Evolutionary conservation across 2,329 filamentous ascomycete species (phyloP).

Genomic region (Chrysoporthe puriensis): DNA sequence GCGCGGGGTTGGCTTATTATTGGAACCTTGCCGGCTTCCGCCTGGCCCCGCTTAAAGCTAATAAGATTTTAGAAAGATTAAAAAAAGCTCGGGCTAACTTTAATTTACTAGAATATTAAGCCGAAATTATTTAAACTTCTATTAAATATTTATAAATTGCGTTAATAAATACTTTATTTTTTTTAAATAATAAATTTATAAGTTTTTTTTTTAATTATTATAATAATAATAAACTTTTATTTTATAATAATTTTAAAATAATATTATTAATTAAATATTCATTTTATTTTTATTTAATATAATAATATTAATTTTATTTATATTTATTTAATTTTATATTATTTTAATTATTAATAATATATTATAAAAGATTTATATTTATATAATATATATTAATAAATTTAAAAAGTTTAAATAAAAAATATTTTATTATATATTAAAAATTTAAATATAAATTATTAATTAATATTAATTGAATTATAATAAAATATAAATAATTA

Average conservation of each 20-base stretch:
- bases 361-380: neutral
- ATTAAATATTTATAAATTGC: neutral
- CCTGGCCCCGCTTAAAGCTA: neutral
- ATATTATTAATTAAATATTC: too few species aligned
- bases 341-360: neutral
- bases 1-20: too few species aligned
- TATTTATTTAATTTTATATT: neutral
- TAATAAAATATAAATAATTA: neutral
- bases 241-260: too few species aligned
- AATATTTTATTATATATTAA: neutral
- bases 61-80: neutral
- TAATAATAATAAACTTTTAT: neutral
- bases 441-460: neutral
- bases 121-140: too few species aligned
- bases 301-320: neutral
- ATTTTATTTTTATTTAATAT: neutral
- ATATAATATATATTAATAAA: too few species aligned
- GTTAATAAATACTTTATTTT: neutral
- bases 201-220: too few species aligned
- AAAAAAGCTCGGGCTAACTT: neutral
- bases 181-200: too few species aligned
- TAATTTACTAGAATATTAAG: neutral
- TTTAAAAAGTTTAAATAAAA: neutral
- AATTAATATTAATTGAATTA: neutral
- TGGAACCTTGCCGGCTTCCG: neutral